These are phyloP conservation scores for Globisporangium middletonii DNA, from an alignment of 352 stramenopile species.

Conservation along the genomic window DNA sequence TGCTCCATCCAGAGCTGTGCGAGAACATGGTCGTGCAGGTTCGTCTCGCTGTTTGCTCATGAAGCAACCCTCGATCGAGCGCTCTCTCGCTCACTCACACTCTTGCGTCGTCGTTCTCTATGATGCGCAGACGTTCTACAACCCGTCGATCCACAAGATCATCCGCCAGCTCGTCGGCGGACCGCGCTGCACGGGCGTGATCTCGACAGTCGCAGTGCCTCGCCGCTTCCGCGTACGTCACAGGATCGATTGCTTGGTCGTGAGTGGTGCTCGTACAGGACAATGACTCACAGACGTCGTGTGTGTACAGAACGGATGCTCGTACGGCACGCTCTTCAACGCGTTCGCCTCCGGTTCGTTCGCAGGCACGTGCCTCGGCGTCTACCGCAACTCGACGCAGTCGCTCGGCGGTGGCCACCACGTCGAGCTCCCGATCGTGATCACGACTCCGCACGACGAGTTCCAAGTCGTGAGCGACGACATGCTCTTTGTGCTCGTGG, in stretches of 20 bases:
- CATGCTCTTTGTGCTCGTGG: constrained; percentile 66
- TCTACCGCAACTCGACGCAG: constrained; percentile 71
- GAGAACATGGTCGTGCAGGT: constrained; percentile 85
- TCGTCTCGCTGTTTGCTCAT: neutral
- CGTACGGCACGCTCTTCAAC: constrained; percentile 62
- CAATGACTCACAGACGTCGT: neutral
- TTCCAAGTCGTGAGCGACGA: constrained; percentile 51
- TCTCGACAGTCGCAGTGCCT: constrained; percentile 54
- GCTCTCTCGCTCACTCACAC: neutral
- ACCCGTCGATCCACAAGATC: constrained; percentile 84
- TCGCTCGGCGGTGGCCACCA: constrained; percentile 24
- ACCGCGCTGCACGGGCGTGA: constrained; percentile 67
- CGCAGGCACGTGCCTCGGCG: constrained; percentile 58
- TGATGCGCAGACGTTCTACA: constrained; percentile 62
- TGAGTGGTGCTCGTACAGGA: neutral
- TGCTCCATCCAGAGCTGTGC: constrained; percentile 77
- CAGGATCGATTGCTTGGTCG: too few species aligned
- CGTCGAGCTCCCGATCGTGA: constrained; percentile 67
- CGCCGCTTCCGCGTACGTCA: constrained; percentile 31
- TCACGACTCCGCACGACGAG: constrained; percentile 53
- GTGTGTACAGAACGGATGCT: constrained; percentile 21
- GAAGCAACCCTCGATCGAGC: neutral
- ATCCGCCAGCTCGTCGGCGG: constrained; percentile 73
- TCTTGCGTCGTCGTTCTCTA: neutral
- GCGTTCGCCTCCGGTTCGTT: constrained; percentile 51